A percentile compares a stretch with the other conserved stretches of the same genome.
Evolutionary conservation across 306 rosid species (phyloP).

Genomic region (Quercus gilva): DNA sequence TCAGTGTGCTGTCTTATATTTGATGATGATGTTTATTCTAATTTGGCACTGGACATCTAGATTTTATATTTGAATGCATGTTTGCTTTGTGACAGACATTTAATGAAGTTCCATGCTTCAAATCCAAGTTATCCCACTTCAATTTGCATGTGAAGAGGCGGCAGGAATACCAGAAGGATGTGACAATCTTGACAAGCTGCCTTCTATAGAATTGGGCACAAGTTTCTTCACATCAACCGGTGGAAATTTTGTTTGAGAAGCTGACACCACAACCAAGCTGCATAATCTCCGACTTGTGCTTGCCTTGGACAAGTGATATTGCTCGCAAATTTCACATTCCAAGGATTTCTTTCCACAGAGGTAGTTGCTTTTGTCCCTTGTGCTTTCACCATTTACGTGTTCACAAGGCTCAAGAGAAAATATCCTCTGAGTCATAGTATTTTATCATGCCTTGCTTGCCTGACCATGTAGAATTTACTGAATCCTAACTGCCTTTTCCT

Average conservation of each 20-base stretch:
- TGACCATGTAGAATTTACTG: slow-evolving; percentile 32
- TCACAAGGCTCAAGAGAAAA: background rate
- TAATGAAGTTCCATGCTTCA: slow-evolving; percentile 76
- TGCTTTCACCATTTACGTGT: background rate
- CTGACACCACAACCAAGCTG: slow-evolving; percentile 32
- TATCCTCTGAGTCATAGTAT: slow-evolving; percentile 16
- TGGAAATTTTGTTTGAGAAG: slow-evolving; percentile 24
- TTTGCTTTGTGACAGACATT: slow-evolving; percentile 56
- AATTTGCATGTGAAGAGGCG: slow-evolving; percentile 27
- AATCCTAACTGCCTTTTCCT: slow-evolving; percentile 14
- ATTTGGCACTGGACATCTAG: background rate
- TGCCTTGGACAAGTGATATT: slow-evolving; percentile 48
- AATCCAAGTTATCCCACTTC: slow-evolving; percentile 17
- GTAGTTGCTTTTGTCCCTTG: slow-evolving; percentile 41
- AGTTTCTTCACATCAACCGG: slow-evolving; percentile 29
- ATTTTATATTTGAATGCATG: background rate
- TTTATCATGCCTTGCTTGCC: slow-evolving; percentile 38
- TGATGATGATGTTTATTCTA: background rate
- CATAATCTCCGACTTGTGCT: slow-evolving; percentile 34
- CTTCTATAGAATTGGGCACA: slow-evolving; percentile 7
- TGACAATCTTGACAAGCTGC: slow-evolving; percentile 44
- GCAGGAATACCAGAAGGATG: slow-evolving; percentile 36
- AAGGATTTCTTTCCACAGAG: slow-evolving; percentile 53
- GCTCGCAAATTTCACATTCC: slow-evolving; percentile 48
- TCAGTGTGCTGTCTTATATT: background rate